Conservation (phyloP, 108 stramenopile genomes). For the Nitzschia sp. region DNA sequence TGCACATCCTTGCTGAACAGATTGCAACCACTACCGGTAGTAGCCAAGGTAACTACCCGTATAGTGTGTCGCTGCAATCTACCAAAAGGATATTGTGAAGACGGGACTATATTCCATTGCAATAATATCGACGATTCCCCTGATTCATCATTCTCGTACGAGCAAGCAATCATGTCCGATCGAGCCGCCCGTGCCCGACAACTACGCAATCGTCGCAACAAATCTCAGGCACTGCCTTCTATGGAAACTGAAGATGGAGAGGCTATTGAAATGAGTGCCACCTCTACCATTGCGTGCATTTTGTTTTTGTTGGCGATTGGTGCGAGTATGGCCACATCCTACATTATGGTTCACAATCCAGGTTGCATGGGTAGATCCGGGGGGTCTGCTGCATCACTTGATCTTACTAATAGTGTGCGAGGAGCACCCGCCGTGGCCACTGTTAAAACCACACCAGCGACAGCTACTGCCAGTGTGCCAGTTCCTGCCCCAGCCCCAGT, state of each 20-base stretch:
- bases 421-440: background rate
- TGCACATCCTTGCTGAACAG: too few species aligned
- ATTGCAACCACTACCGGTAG: too few species aligned
- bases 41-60: too few species aligned
- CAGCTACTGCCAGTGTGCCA: background rate
- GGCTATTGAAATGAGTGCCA: conserved; percentile 2
- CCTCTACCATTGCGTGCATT: background rate
- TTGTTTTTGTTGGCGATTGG: conserved; percentile 10
- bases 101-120: too few species aligned
- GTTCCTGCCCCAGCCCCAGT: background rate
- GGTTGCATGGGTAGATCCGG: conserved; percentile 3
- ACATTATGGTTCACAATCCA: conserved; percentile 6
- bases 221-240: background rate
- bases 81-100: too few species aligned
- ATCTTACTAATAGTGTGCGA: background rate
- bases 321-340: conserved; percentile 11
- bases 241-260: background rate
- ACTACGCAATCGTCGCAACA: background rate
- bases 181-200: background rate
- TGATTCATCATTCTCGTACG: too few species aligned
- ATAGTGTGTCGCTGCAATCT: too few species aligned
- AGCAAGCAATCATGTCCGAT: conserved; percentile 8
- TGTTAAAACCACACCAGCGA: background rate
- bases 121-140: too few species aligned
- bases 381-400: background rate